phyloP scores from a whole-genome alignment of 352 stramenopile species.

The Peronospora belbahrii region DNA sequence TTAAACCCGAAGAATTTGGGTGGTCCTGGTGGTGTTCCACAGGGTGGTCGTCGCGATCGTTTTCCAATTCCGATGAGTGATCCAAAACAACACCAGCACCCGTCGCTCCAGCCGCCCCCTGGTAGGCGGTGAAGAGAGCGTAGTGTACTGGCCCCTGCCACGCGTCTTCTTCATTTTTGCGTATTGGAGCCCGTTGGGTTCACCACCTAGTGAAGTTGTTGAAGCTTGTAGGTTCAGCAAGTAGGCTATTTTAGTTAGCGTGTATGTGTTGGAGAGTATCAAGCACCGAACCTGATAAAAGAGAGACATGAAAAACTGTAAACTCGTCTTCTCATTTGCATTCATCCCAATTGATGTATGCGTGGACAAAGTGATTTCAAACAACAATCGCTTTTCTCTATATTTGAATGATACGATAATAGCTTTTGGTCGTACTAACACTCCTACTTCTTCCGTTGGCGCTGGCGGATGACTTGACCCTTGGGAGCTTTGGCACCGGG shows the following conservation, averaged over 20 bases:
- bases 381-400: neutral
- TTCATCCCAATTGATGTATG: too few species aligned
- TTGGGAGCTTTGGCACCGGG: conserved; percentile 33
- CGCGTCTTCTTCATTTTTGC: conserved; percentile 25
- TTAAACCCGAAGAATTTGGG: conserved; percentile 71
- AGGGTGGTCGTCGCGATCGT: conserved; percentile 45
- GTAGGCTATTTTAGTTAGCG: conserved; percentile 31
- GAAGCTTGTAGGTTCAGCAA: conserved; percentile 16
- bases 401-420: too few species aligned
- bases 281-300: conserved; percentile 22
- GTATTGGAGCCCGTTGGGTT: conserved; percentile 1
- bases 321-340: too few species aligned
- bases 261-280: conserved; percentile 30
- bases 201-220: neutral
- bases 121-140: conserved; percentile 45
- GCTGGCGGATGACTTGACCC: conserved; percentile 52
- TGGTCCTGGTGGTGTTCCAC: conserved; percentile 34
- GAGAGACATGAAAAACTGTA: conserved; percentile 21
- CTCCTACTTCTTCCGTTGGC: conserved; percentile 35
- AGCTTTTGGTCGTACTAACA: too few species aligned
- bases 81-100: conserved; percentile 64
- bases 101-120: conserved; percentile 58
- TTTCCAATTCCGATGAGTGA: conserved; percentile 71
- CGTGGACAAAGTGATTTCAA: too few species aligned
- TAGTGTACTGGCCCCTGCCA: conserved; percentile 14